Base-by-base conservation (phyloP, 805 yeast species). In the Teunomyces stri region DNA sequence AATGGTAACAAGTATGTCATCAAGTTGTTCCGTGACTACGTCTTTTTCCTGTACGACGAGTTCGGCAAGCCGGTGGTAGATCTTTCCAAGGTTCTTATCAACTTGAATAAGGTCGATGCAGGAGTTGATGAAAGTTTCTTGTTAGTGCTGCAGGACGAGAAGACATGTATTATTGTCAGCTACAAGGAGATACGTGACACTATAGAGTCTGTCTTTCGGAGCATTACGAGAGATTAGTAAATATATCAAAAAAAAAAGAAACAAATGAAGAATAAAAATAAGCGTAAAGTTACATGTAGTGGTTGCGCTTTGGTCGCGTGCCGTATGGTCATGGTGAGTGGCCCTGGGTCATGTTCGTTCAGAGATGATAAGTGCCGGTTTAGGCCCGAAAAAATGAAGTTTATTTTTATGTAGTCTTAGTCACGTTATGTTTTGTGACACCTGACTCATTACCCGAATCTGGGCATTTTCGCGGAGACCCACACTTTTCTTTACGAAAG, bases 71-170 rank as follows among this genome's bases (percentile, higher is more conserved):
- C 96, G 2, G 79, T 83, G 1, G 69, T 89, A 48, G 97, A 94
- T 65, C 72, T 94, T 56, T 84, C 90, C 0, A 89, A 89, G 62
- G 91, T 90, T 5, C 69, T 94, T 50, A 73, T 81, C 43, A 80
- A 86, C 57, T 70, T 94, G 58, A 92, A 92, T 68, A 94, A 92
- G 66, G 72, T 94, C 53, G 99, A 94, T 61, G 95, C 92, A 5
- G 98, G 97, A 1, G 77, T 85, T 29, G 90, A 88, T 44, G 99
- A 94, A 66, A 82, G 80, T 54, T 67, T 94, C 12, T 70, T 91
- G 62, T 75, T 94, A 44, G 89, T 89, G 0, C 84, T 94, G 29
- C 79, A 85, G 9, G 96, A 91, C 63, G 96, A 89, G 61, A 84
- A 83, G 70, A 85, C 81, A 39, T 90, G 97, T 63, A 70, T 94